Conservation (phyloP, 1,139 yeast species). For the Magnusiomyces ingens region DNA sequence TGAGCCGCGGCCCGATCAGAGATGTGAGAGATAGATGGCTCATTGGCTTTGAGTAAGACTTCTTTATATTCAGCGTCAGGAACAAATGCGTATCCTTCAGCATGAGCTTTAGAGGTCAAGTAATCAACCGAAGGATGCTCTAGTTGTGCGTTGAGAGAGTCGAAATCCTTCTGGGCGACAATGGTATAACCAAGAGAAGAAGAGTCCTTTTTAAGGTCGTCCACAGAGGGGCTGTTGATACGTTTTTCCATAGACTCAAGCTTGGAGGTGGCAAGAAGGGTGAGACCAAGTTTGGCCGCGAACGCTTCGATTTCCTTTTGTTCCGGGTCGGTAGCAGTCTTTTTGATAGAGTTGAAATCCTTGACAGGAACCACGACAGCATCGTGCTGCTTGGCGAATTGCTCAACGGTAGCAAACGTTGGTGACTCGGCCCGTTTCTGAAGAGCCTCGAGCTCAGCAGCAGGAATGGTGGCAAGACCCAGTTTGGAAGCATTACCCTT, state of each 20-base stretch:
- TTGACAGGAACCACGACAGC: slow-evolving; percentile 11
- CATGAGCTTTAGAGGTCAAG: slow-evolving; percentile 3
- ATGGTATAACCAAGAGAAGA: slow-evolving; percentile 30
- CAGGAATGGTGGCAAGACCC: slow-evolving; percentile 28
- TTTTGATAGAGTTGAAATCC: slow-evolving; percentile 9
- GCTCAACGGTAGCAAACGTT: slow-evolving; percentile 8
- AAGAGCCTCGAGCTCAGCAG: slow-evolving; percentile 17
- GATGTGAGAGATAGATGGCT: slow-evolving; percentile 37
- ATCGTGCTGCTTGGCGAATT: slow-evolving; percentile 11
- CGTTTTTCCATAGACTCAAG: slow-evolving; percentile 10
- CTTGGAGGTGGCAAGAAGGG: slow-evolving; percentile 20
- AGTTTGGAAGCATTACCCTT: slow-evolving; percentile 23
- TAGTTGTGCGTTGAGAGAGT: slow-evolving; percentile 4
- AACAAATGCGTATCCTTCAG: slow-evolving; percentile 13
- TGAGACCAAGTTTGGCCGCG: slow-evolving; percentile 21
- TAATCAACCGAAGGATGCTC: slow-evolving; percentile 8
- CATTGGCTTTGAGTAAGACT: slow-evolving; percentile 28
- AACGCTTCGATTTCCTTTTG: slow-evolving; percentile 20
- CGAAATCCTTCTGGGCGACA: slow-evolving; percentile 23
- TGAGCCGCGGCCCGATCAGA: slow-evolving; percentile 29
- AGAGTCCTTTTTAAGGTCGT: slow-evolving; percentile 21
- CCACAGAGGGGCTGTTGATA: slow-evolving; percentile 17
- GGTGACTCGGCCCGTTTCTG: slow-evolving; percentile 9
- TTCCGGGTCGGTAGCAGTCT: slow-evolving; percentile 23
- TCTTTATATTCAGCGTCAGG: slow-evolving; percentile 26